Base-by-base conservation (phyloP, 805 yeast genomes). In the Cyberlindnera samutprakarnensis region DNA sequence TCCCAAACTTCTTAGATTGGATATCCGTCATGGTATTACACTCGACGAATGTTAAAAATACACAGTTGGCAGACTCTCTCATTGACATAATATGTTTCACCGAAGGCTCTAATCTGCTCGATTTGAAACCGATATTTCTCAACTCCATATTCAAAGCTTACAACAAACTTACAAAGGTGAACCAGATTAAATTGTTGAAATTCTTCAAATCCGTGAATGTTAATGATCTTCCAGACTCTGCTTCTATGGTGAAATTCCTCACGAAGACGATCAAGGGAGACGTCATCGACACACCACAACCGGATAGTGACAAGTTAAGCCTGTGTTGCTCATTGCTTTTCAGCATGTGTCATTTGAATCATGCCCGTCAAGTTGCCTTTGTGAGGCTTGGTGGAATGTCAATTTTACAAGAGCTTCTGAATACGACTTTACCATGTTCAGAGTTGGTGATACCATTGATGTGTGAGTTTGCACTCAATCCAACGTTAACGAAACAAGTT, bases 361-460 rank as follows among this genome's bases (percentile, higher is more conserved):
- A 59, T 31, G 31, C 41, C 2, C 49, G 56, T 18, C 74, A 69
- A 37, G 31, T 43, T 3, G 68, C 64, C 31, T 31, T 68, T 20
- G 61, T 64, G 13, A 48, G 48, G 16, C 43, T 61, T 21, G 73
- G 69, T 2, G 64, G 57, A 2, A 46, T 70, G 4, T 66, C 70
- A 2, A 46, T 47, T 9, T 53, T 68, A 30, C 52, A 56, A 27
- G 51, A 50, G 14, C 43, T 67, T 13, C 51, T 68, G 11, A 49
- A 48, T 25, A 53, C 59, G 16, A 58, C 64, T 27, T 37, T 67
- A 6, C 66, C 68, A 13, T 66, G 67, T 31, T 50, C 68, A 7
- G 73, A 70, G 38, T 68, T 61, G 36, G 58, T 68, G 3, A 55
- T 68, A 16, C 74, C 75, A 1, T 51, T 70, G 14, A 28, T 70